Evolutionary conservation across 805 yeast species (phyloP), one percentile per base, ranked within the genome.

Genomic region (Candida yuanshanica): DNA sequence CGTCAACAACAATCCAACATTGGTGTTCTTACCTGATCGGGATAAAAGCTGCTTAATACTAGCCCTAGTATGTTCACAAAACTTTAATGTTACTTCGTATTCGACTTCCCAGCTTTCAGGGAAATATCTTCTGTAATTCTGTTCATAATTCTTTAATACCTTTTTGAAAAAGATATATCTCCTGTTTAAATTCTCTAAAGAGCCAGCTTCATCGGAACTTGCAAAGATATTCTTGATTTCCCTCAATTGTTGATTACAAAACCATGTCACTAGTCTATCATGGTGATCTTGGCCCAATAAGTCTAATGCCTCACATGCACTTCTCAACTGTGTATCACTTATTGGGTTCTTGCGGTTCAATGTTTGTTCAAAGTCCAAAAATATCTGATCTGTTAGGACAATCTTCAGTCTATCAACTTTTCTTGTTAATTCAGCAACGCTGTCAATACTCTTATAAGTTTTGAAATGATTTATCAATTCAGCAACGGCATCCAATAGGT

Each of bases 191-290:
- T 93, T 93, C 44, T 93, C 99, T 45, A 93, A 65, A 5, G 95
- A 83, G 1, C 97, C 97, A 0, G 99, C 99, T 62, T 93, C 99
- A 52, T 89, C 97, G 12, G 79, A 71, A 9, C 80, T 70, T 40
- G 78, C 74, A 63, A 93, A 93, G 10, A 93, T 87, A 18, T 77
- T 65, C 26, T 73, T 73, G 34, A 91, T 78, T 53, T 91, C 98
- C 52, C 74, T 75, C 39, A 93, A 67, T 47, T 83, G 79, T 23
- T 69, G 69, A 42, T 74, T 76, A 45, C 84, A 74, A 59, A 83
- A 86, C 91, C 95, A 87, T 36, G 72, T 75, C 8, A 79, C 62
- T 36, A 91, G 68, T 52, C 80, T 77, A 37, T 75, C 76, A 36
- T 70, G 73, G 46, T 79, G 73, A 38, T 77, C 70, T 5, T 59